Conservation (phyloP, 768 basidiomycete genomes). For the Mycena chlorophos region DNA sequence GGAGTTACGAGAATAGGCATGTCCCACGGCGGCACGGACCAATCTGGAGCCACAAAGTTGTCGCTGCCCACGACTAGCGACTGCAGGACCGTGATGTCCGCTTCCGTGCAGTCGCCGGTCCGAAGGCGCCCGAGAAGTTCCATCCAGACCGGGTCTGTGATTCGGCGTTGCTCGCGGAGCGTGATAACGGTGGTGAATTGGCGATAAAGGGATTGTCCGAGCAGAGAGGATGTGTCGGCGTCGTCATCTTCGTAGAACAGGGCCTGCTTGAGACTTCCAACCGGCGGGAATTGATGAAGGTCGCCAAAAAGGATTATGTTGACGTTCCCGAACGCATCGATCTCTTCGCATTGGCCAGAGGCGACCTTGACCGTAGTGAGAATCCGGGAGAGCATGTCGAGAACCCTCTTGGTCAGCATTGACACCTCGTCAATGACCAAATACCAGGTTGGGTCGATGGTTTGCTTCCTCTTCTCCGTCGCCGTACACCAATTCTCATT, state of each 20-base stretch:
- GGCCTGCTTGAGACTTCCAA: conserved; percentile 24
- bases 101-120: conserved; percentile 27
- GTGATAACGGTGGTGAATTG: conserved; percentile 36
- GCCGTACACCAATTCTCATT: neutral
- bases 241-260: conserved; percentile 20
- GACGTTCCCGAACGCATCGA: conserved; percentile 36
- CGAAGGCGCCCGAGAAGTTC: conserved; percentile 30
- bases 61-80: conserved; percentile 13
- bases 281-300: conserved; percentile 48
- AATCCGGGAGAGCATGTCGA: conserved; percentile 23
- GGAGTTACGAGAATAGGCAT: conserved; percentile 1
- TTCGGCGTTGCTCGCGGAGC: conserved; percentile 36
- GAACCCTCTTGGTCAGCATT: conserved; percentile 34
- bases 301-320: conserved; percentile 47
- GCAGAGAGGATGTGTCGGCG: neutral
- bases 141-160: conserved; percentile 33
- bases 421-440: conserved; percentile 43
- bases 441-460: conserved; percentile 24
- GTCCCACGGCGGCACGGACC: neutral
- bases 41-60: neutral
- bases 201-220: conserved; percentile 29
- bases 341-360: conserved; percentile 1
- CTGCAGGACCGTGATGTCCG: conserved; percentile 30
- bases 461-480: conserved; percentile 11
- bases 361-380: conserved; percentile 12